A percentile compares a stretch with the other conserved stretches of the same genome.
Evolutionary conservation across 331 rosid species (phyloP).

Genomic region (Telfairia occidentalis): DNA sequence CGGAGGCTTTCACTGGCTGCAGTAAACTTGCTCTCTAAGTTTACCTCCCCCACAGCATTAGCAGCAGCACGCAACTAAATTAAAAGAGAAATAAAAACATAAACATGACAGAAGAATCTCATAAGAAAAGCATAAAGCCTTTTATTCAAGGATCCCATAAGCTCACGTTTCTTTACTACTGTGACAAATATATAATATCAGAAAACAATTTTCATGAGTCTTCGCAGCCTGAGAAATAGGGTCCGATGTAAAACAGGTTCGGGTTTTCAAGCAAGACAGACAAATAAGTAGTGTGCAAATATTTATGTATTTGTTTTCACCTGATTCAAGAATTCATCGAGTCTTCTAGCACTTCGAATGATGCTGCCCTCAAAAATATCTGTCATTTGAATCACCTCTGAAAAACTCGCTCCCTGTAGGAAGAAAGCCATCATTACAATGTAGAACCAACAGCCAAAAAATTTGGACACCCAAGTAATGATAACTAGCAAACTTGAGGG

Average conservation of each 20-base stretch:
- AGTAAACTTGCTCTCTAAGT: constrained; percentile 67
- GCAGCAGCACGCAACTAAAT: constrained; percentile 76
- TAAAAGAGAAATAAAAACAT: background rate
- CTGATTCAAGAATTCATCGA: constrained; percentile 94
- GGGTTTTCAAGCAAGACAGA: background rate
- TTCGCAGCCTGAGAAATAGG: too few species aligned
- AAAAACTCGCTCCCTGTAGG: constrained; percentile 67
- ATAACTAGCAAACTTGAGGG: background rate
- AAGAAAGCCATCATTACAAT: background rate
- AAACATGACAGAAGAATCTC: background rate
- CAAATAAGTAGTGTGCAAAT: background rate
- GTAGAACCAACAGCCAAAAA: background rate
- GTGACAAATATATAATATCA: background rate
- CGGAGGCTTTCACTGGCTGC: constrained; percentile 90
- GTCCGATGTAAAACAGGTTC: background rate
- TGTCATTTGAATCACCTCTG: constrained; percentile 90
- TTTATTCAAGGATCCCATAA: background rate
- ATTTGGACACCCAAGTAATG: background rate
- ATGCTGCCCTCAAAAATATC: constrained; percentile 96
- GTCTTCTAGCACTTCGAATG: constrained; percentile 92
- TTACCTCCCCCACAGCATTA: constrained; percentile 79
- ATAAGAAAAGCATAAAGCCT: background rate
- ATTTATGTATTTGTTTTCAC: constrained; percentile 21
- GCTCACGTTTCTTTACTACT: background rate
- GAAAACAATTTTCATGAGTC: background rate